phyloP scores from a whole-genome alignment of 306 rosid genomes.

The Begonia peltatifolia region DNA sequence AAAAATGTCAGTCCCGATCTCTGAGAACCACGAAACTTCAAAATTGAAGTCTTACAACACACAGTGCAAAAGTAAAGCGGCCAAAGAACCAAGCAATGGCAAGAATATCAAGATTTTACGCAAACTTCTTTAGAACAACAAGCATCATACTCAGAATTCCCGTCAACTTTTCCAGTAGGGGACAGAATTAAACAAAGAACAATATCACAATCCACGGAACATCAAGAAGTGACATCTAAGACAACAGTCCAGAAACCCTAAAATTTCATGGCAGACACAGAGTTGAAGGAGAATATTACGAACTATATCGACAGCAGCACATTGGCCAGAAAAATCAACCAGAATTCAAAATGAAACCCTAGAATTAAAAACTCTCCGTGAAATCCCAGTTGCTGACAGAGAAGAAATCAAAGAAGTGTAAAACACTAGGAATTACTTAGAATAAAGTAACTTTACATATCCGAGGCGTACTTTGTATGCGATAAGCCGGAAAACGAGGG shows the following conservation, averaged over 20 bases:
- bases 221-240: not conserved
- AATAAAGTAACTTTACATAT: constrained; percentile 21
- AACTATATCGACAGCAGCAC: not conserved
- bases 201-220: constrained; percentile 3
- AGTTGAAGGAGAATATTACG: not conserved
- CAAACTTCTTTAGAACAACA: no score
- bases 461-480: constrained; percentile 44
- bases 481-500: constrained; percentile 39
- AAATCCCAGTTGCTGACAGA: constrained; percentile 14
- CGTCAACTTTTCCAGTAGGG: not conserved
- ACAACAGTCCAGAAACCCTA: constrained; percentile 10
- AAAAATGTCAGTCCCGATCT: not conserved
- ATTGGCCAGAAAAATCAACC: not conserved
- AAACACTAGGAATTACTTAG: constrained; percentile 23
- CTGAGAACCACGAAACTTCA: no score
- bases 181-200: constrained; percentile 1
- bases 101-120: no score
- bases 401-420: constrained; percentile 4
- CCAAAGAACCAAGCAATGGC: no score
- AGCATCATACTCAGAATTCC: not conserved
- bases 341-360: constrained; percentile 11
- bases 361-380: constrained; percentile 9
- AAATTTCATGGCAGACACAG: not conserved
- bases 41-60: no score
- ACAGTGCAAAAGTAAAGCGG: no score